Conservation (phyloP, 1,284 basidiomycete genomes). For the Cryptococcus wingfieldii region DNA sequence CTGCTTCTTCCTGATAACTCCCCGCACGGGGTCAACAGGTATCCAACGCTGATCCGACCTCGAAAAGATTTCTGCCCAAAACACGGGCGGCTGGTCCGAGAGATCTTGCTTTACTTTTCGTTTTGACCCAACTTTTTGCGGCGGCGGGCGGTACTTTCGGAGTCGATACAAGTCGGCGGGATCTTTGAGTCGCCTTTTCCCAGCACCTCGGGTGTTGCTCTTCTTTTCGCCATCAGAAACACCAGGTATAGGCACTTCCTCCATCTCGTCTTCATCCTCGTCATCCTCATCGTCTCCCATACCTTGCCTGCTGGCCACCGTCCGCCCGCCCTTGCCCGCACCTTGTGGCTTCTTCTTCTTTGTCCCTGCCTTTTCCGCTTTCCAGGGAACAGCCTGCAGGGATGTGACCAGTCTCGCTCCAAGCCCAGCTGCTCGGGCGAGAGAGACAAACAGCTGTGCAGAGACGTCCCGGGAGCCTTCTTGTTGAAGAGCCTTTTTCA, state of each 20-base stretch:
- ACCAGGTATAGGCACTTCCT: constrained; percentile 43
- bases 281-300: constrained; percentile 29
- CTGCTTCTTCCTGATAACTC: constrained; percentile 71
- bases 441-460: constrained; percentile 84
- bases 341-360: constrained; percentile 35
- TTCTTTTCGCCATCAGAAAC: constrained; percentile 26
- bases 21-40: constrained; percentile 82
- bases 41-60: constrained; percentile 88
- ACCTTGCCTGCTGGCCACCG: constrained; percentile 33
- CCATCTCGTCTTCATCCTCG: constrained; percentile 42
- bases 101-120: constrained; percentile 37
- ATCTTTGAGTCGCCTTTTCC: constrained; percentile 27
- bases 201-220: constrained; percentile 45
- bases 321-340: constrained; percentile 27
- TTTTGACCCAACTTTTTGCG: constrained; percentile 22
- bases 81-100: constrained; percentile 66
- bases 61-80: constrained; percentile 97
- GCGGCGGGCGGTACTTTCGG: constrained; percentile 23
- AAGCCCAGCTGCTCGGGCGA: constrained; percentile 81
- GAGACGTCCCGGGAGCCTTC: constrained; percentile 81
- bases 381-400: constrained; percentile 85
- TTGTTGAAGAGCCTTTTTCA: constrained; percentile 79
- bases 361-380: constrained; percentile 46
- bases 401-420: constrained; percentile 85
- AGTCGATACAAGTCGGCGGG: constrained; percentile 42